A percentile compares a stretch with the other conserved stretches of the same genome.
These are phyloP conservation scores for Termitomyces eurrhizus DNA, from an alignment of 768 basidiomycete genomes.

Conservation along the genomic window DNA sequence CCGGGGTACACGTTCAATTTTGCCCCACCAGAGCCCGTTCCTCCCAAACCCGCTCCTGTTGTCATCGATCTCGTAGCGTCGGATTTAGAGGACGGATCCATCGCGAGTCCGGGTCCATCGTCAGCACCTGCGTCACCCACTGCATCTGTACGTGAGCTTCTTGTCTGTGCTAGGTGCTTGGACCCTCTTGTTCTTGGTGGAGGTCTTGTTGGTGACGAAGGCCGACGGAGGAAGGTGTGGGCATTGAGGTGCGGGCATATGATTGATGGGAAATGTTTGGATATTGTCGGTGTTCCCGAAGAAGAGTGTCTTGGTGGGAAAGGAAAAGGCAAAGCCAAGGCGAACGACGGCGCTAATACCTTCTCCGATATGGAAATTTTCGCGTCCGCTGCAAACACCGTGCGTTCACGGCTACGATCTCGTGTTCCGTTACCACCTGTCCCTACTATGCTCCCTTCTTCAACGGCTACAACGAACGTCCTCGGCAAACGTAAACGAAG, in stretches of 20 bases:
- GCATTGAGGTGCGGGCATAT: slow-evolving; percentile 74
- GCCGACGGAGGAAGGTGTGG: slow-evolving; percentile 54
- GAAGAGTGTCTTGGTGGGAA: slow-evolving; percentile 2
- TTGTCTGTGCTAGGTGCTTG: slow-evolving; percentile 66
- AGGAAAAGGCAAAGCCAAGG: slow-evolving; percentile 3
- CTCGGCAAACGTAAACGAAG: slow-evolving; percentile 20
- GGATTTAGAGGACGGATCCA: slow-evolving; percentile 32
- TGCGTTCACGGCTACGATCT: slow-evolving; percentile 59
- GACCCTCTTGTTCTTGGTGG: slow-evolving; percentile 58
- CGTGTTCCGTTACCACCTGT: slow-evolving; percentile 21
- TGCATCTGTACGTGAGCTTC: slow-evolving; percentile 32
- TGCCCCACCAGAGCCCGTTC: slow-evolving; percentile 33
- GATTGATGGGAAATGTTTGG: slow-evolving; percentile 73
- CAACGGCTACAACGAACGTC: not conserved
- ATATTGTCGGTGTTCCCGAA: slow-evolving; percentile 39
- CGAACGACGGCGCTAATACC: not conserved
- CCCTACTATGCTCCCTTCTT: not conserved
- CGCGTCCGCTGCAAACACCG: slow-evolving; percentile 28
- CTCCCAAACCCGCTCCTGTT: slow-evolving; percentile 25
- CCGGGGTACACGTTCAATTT: slow-evolving; percentile 74
- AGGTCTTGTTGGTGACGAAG: slow-evolving; percentile 43
- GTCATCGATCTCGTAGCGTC: slow-evolving; percentile 30
- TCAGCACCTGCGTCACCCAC: slow-evolving; percentile 7
- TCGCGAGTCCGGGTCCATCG: slow-evolving; percentile 10
- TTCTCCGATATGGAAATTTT: not conserved